phyloP scores from a whole-genome alignment of 371 early-diverging fungal genomes.

The Mucor lusitanicus region DNA sequence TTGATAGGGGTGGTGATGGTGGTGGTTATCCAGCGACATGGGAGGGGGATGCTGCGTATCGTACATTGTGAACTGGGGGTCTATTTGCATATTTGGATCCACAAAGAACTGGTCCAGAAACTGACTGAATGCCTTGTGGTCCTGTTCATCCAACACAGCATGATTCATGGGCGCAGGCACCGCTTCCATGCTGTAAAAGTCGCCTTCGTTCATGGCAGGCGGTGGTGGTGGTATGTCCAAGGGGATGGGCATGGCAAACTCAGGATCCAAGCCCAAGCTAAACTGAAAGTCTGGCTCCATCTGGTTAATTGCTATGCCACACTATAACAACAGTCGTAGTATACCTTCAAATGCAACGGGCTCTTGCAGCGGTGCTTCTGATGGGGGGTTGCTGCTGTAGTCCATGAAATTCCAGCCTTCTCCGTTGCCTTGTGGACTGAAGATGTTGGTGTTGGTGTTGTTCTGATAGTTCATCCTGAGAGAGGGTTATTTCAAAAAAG shows the following conservation, averaged over 20 bases:
- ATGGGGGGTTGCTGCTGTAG: neutral
- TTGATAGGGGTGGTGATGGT: neutral
- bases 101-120: slow-evolving; percentile 48
- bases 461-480: neutral
- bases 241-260: slow-evolving; percentile 49
- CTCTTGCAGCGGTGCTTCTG: slow-evolving; percentile 37
- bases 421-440: neutral
- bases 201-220: slow-evolving; percentile 7
- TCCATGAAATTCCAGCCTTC: slow-evolving; percentile 10
- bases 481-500: neutral
- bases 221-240: slow-evolving; percentile 39
- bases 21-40: slow-evolving; percentile 12
- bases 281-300: slow-evolving; percentile 44
- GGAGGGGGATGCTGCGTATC: slow-evolving; percentile 7
- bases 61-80: slow-evolving; percentile 17
- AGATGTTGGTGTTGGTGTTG: neutral
- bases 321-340: no score
- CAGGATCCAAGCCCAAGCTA: slow-evolving; percentile 51
- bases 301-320: neutral
- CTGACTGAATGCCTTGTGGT: slow-evolving; percentile 43
- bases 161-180: slow-evolving; percentile 13
- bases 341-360: slow-evolving; percentile 55
- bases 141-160: slow-evolving; percentile 43
- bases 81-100: slow-evolving; percentile 38
- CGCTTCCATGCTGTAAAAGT: slow-evolving; percentile 11